Conservation (phyloP, 257 asterid species). For the Solanum piurae region DNA sequence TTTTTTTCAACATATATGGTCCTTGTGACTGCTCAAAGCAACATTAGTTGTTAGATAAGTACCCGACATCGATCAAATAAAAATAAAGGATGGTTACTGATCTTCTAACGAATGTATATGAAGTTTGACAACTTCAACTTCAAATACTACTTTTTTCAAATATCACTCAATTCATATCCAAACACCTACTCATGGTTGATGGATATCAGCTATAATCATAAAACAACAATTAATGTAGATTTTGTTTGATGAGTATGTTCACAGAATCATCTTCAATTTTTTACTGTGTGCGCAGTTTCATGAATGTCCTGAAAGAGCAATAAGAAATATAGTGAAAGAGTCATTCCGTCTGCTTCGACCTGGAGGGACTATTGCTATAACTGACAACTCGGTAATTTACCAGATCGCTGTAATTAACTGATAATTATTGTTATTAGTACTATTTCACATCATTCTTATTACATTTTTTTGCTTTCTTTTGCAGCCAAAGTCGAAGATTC, state of each 20-base stretch:
- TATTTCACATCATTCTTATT: not conserved
- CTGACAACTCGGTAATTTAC: conserved; percentile 72
- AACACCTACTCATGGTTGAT: not conserved
- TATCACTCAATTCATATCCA: not conserved
- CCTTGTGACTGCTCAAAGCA: not conserved
- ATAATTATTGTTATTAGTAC: not conserved
- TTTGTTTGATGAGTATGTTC: not conserved
- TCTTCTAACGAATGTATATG: not conserved
- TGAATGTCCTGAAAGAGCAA: conserved; percentile 91
- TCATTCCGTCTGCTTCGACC: conserved; percentile 73
- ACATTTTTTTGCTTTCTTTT: conserved; percentile 7
- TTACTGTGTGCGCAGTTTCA: conserved; percentile 45
- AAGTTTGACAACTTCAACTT: not conserved
- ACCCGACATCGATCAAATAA: not conserved
- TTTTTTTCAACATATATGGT: not conserved
- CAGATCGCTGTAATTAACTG: not conserved
- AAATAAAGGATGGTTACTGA: not conserved
- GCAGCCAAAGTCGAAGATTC: conserved; percentile 97
- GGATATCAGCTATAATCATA: not conserved
- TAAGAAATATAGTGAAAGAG: conserved; percentile 61
- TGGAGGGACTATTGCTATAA: conserved; percentile 84
- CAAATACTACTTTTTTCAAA: not conserved
- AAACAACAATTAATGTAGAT: not conserved
- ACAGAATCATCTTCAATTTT: not conserved
- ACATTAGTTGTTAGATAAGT: not conserved